Conservation (phyloP, 768 basidiomycete genomes). For the Podaxis sp. region DNA sequence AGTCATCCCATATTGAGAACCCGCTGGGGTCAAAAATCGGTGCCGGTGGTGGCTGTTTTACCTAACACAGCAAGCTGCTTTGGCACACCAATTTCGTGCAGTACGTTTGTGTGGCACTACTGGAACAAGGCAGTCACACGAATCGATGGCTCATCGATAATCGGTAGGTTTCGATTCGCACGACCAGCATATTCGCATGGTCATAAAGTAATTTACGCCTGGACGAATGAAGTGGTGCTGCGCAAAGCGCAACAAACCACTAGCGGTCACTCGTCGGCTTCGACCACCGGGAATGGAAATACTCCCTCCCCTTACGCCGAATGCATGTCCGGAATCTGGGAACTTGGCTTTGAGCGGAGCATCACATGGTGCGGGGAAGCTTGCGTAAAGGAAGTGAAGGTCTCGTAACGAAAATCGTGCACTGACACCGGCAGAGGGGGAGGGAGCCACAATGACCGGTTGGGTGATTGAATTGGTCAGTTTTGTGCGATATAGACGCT, state of each 20-base stretch:
- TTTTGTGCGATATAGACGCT: neutral
- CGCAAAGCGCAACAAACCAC: neutral
- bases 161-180: neutral
- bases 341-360: neutral
- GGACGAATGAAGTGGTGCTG: neutral
- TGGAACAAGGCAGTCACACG: neutral
- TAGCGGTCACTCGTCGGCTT: neutral
- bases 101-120: neutral
- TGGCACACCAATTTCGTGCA: neutral
- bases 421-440: neutral
- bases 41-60: neutral
- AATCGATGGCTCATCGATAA: neutral
- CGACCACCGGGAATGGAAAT: neutral
- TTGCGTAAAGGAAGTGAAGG: neutral
- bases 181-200: neutral
- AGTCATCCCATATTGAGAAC: neutral
- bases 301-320: neutral
- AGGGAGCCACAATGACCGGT: neutral
- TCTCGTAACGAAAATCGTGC: constrained; percentile 9
- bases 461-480: neutral
- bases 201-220: neutral
- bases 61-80: neutral
- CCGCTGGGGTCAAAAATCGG: neutral
- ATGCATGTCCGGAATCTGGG: neutral
- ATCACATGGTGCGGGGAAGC: constrained; percentile 8